Percentiles rank a stretch among this genome's conserved stretches.
Conservation (phyloP, 2,329 filamentous ascomycete genomes). For the Metarhizium rileyi region DNA sequence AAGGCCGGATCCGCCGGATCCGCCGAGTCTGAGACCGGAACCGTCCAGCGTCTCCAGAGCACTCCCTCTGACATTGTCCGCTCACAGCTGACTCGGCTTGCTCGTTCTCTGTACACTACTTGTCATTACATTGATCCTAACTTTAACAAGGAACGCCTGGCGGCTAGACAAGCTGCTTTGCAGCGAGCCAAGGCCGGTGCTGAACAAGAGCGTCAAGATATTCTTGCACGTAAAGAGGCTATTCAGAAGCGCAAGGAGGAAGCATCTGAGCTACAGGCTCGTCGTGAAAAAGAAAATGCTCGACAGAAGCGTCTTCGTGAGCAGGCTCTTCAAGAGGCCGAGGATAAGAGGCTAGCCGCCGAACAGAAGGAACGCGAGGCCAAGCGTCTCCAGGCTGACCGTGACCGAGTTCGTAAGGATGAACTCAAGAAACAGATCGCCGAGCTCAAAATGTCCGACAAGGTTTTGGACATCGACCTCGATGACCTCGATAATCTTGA, state of each 20-base stretch:
- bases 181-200: slow-evolving; percentile 76
- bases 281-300: slow-evolving; percentile 86
- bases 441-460: slow-evolving; percentile 82
- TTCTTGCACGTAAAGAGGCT: slow-evolving; percentile 73
- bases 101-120: slow-evolving; percentile 83
- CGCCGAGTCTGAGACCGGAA: slow-evolving; percentile 72
- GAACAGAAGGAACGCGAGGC: slow-evolving; percentile 88
- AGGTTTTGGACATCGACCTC: slow-evolving; percentile 63
- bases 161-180: slow-evolving; percentile 71
- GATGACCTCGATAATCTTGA: slow-evolving; percentile 80
- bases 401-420: slow-evolving; percentile 81
- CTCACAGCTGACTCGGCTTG: slow-evolving; percentile 83
- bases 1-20: slow-evolving; percentile 86
- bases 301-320: slow-evolving; percentile 78
- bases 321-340: slow-evolving; percentile 80
- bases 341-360: slow-evolving; percentile 79
- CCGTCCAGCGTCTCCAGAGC: slow-evolving; percentile 91
- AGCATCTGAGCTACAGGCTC: slow-evolving; percentile 78
- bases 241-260: slow-evolving; percentile 97
- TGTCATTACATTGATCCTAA: slow-evolving; percentile 92
- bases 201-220: slow-evolving; percentile 84
- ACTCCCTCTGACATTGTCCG: slow-evolving; percentile 97
- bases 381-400: slow-evolving; percentile 75
- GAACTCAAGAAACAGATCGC: slow-evolving; percentile 88
- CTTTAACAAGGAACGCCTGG: slow-evolving; percentile 72